Conservation (phyloP, 768 basidiomycete species). For the Megacollybia marginata region DNA sequence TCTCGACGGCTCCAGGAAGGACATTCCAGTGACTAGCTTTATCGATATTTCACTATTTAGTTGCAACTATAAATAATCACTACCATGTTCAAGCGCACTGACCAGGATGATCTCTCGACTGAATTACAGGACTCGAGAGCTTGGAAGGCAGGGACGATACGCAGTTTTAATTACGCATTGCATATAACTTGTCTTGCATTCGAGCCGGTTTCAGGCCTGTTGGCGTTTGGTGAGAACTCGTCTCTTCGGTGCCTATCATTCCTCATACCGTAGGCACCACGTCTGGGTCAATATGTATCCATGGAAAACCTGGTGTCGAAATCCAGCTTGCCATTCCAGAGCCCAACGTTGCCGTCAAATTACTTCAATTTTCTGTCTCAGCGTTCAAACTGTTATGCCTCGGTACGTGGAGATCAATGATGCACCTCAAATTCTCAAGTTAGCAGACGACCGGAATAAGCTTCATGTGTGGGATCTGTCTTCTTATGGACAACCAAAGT, state of each 20-base stretch:
- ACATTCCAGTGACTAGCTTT: constrained; percentile 1
- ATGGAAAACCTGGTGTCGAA: constrained; percentile 64
- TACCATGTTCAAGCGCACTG: constrained; percentile 35
- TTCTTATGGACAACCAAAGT: constrained; percentile 43
- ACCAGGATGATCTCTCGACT: constrained; percentile 27
- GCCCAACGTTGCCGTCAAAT: constrained; percentile 36
- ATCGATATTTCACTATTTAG: background rate
- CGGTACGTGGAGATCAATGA: constrained; percentile 32
- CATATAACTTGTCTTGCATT: constrained; percentile 47
- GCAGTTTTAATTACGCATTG: constrained; percentile 40
- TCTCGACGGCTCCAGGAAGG: constrained; percentile 18
- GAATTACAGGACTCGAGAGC: constrained; percentile 49
- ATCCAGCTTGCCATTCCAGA: constrained; percentile 39
- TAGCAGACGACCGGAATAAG: constrained; percentile 42
- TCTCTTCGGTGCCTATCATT: background rate
- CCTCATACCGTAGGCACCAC: constrained; percentile 47
- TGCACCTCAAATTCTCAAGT: background rate
- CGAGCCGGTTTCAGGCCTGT: constrained; percentile 52
- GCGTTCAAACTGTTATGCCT: constrained; percentile 52
- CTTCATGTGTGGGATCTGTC: constrained; percentile 59
- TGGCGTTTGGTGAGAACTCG: constrained; percentile 46
- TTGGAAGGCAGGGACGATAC: constrained; percentile 48
- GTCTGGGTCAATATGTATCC: constrained; percentile 54
- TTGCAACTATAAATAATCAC: no score
- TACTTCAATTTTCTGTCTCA: constrained; percentile 54